A percentile compares a stretch with the other conserved stretches of the same genome.
These are phyloP conservation scores for Pelargonium myrrhifolium DNA, from an alignment of 441 rosid species.

Conservation along the genomic window DNA sequence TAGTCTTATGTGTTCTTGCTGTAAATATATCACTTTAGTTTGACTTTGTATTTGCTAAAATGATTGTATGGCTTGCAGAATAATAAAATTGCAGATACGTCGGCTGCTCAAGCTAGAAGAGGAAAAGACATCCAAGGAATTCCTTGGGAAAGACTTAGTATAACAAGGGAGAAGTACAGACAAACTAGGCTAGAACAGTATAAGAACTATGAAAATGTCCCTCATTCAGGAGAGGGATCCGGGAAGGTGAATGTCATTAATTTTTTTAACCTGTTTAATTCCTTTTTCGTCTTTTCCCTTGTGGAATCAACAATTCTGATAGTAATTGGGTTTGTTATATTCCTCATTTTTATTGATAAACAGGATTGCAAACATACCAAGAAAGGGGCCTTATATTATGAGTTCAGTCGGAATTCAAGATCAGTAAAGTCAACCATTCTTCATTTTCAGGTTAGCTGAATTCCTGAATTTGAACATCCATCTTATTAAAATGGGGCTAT, in stretches of 20 bases:
- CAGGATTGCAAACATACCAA: constrained; percentile 55
- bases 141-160: constrained; percentile 86
- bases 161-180: constrained; percentile 68
- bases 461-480: constrained; percentile 14
- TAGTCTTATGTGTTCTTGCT: constrained; percentile 1
- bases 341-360: constrained; percentile 7
- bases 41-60: not conserved
- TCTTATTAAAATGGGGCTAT: not conserved
- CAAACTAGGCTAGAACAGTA: constrained; percentile 62
- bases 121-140: constrained; percentile 92
- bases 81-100: constrained; percentile 51
- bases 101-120: constrained; percentile 75
- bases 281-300: not conserved
- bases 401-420: constrained; percentile 72
- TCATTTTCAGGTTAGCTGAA: constrained; percentile 74
- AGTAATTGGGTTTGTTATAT: constrained; percentile 3
- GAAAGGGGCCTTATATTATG: constrained; percentile 55
- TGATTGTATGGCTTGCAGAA: constrained; percentile 32
- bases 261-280: not conserved
- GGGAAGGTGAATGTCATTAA: constrained; percentile 38
- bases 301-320: not conserved
- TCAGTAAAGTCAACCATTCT: constrained; percentile 83
- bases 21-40: not conserved
- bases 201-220: constrained; percentile 54
- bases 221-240: constrained; percentile 46